phyloP scores from a whole-genome alignment of 2,329 filamentous ascomycete genomes.

The Cucurbitaria berberidis region DNA sequence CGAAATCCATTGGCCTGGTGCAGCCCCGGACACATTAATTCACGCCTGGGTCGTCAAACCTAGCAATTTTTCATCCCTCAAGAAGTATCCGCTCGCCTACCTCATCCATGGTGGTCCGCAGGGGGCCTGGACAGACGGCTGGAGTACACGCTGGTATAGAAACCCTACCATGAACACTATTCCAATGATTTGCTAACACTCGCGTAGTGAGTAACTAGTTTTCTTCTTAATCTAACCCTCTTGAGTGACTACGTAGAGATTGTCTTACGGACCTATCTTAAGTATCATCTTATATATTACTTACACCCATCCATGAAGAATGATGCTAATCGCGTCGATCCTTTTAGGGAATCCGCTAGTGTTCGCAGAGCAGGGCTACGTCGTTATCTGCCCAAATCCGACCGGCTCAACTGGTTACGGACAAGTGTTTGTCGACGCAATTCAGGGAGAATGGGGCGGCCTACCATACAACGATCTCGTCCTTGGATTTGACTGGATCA shows the following conservation, averaged over 20 bases:
- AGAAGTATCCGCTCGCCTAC: slow-evolving; percentile 80
- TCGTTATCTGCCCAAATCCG: slow-evolving; percentile 81
- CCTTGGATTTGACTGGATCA: slow-evolving; percentile 76
- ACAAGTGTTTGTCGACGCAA: slow-evolving; percentile 76
- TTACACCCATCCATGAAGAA: too few species aligned
- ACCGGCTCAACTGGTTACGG: slow-evolving; percentile 86
- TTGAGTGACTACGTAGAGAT: too few species aligned
- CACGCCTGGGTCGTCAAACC: slow-evolving; percentile 73
- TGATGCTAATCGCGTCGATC: too few species aligned
- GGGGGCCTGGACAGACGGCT: slow-evolving; percentile 74
- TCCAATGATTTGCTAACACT: too few species aligned
- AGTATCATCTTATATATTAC: too few species aligned
- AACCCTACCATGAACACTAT: too few species aligned
- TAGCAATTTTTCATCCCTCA: slow-evolving; percentile 66
- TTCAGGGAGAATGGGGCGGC: slow-evolving; percentile 82
- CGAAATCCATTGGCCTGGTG: slow-evolving; percentile 73
- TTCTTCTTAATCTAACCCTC: too few species aligned
- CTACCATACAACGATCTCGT: slow-evolving; percentile 83
- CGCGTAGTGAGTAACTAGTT: too few species aligned
- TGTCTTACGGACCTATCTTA: too few species aligned
- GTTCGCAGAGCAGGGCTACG: slow-evolving; percentile 86
- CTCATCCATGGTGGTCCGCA: slow-evolving; percentile 86
- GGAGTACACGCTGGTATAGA: slow-evolving; percentile 73
- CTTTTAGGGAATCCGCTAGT: slow-evolving; percentile 79
- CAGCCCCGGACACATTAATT: slow-evolving; percentile 64